Evolutionary conservation across 805 yeast genomes (phyloP), one percentile per base, ranked within the genome.

Genomic region (Candida tibetensis): DNA sequence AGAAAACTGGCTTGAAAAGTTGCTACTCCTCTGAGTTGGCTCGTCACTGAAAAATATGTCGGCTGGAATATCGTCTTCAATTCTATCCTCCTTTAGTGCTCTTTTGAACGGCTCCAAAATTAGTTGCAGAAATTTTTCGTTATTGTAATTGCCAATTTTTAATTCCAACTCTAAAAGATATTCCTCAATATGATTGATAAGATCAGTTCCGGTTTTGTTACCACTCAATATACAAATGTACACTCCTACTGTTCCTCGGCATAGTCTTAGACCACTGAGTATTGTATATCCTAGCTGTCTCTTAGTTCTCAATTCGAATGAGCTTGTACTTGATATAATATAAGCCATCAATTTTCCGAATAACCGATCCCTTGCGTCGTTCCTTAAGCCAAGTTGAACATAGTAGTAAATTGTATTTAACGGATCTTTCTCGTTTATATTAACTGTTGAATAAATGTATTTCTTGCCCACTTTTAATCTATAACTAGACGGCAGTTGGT

Each of bases 261-360:
- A 55, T 0, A 73, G 48, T 41, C 85, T 60, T 17, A 71, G 39
- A 0, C 88, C 88, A 15, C 81, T 75, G n/a, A 72, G 46, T 0
- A 81, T 77, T 4, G 72, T 66, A 51, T 84, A 84, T 0, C 87
- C 90, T 38, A 84, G 55, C 45, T 79, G 84, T 41, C 69, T 71
- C 46, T 71, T 72, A 14, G 68, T 69, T 43, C 90, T 59, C 13
- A 83, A 55, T 32, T 74, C 79, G 2, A 70, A 60, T 1, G 64
- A 56, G 14, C 77, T 60, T 1, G 69, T 58, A 5, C 64, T 45
- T 0, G 77, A 63, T 46, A 82, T 48, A n/a, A 74, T 35, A 51
- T 65, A 74, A 1, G 76, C 69, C 1, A 74, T 46, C 4, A 83
- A 52, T 15, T 61, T 62, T 0, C 83, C 71, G 39, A 79, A 39